Evolutionary conservation across 306 rosid genomes (phyloP), one percentile per base, ranked within the genome.

Genomic region (Trichosanthes truncata): DNA sequence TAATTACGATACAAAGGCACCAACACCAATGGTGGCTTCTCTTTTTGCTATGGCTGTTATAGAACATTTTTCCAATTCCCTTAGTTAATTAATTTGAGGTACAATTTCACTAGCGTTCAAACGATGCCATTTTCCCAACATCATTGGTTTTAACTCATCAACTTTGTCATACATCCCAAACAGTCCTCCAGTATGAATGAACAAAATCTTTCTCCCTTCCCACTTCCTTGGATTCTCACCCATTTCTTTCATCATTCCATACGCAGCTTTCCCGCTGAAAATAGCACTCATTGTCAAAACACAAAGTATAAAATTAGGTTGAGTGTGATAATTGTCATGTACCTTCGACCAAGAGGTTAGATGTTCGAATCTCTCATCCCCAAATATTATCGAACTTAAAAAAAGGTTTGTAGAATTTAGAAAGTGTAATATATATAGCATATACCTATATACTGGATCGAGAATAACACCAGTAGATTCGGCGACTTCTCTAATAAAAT

Each of bases 151-250:
- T 82, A 94, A 57, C 83, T 92, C 89, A 62, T 89, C 96, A 45
- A 89, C 94, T 85, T 94, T 94, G 86, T 92, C 98, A 57, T 46
- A 94, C 92, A 94, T 77, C 65, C 98, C 98, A 3, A 94, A 90
- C 31, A 92, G 88, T 69, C 98, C 98, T 23, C 98, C 98, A 0
- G 98, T 94, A 83, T 94, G 98, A 80, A 94, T 66, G 84, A 94
- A 94, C 67, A 94, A 96, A 84, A 94, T 59, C 85, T 85, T 92
- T 79, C 97, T 92, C 78, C 98, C 96, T 89, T 90, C 98, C 98
- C 98, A 94, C 69, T 90, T 89, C 84, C 85, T 83, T 59, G 98
- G 91, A 85, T 90, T 87, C 84, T 82, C 93, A 11, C 56, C n/a
- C 82, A 94, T 89, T 79, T 92, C 98, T 85, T 90, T 87, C 81